Percentiles rank a stretch among this genome's conserved stretches.
phyloP scores from a whole-genome alignment of 805 yeast genomes.

The Hanseniaspora pseudoguilliermondii region DNA sequence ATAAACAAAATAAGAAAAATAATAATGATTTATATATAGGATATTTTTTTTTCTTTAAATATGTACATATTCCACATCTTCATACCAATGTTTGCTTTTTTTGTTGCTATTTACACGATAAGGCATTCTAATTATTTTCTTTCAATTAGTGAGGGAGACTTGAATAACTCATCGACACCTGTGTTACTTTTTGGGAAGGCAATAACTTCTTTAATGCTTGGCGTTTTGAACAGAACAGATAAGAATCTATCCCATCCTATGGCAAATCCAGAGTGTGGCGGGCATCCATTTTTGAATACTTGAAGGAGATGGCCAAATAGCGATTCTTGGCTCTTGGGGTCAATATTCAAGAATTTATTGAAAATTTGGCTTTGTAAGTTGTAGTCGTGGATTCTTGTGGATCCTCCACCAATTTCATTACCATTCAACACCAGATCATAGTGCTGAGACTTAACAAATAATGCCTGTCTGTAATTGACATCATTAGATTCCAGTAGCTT shows the following conservation, averaged over 20 bases:
- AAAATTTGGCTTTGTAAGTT: conserved; percentile 63
- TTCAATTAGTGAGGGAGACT: conserved; percentile 52
- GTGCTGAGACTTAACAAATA: conserved; percentile 72
- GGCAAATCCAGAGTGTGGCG: conserved; percentile 97
- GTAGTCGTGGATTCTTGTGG: conserved; percentile 85
- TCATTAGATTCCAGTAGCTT: neutral
- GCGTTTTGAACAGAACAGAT: conserved; percentile 71
- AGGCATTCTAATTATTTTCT: conserved; percentile 43
- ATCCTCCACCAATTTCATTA: conserved; percentile 94
- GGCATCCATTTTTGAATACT: conserved; percentile 84
- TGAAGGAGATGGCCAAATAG: conserved; percentile 75
- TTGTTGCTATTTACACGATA: conserved; percentile 10
- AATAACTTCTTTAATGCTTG: conserved; percentile 79
- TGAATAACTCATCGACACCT: conserved; percentile 80
- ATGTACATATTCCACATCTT: conserved; percentile 6
- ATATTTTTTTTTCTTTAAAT: neutral
- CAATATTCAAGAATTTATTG: conserved; percentile 46
- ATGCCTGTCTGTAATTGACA: conserved; percentile 34
- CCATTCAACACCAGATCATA: conserved; percentile 91
- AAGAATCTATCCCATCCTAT: conserved; percentile 88
- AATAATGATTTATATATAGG: neutral
- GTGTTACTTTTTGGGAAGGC: conserved; percentile 90
- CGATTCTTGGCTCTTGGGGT: conserved; percentile 29
- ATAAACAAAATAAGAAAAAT: neutral
- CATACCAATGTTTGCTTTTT: neutral